These are phyloP conservation scores for Seminavis robusta DNA, from an alignment of 108 stramenopile species.

Conservation along the genomic window DNA sequence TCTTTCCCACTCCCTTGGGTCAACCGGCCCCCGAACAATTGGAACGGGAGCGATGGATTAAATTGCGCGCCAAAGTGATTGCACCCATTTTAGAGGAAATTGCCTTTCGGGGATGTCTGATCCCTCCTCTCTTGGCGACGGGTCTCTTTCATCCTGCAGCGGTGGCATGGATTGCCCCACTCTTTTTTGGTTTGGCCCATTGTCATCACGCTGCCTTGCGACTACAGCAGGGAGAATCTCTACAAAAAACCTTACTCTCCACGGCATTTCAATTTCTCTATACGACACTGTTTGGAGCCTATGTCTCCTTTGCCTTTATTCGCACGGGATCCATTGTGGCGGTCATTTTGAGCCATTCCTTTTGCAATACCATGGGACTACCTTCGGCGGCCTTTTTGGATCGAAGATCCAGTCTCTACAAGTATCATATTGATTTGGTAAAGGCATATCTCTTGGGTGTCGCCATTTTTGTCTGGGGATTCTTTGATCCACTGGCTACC, in stretches of 20 bases:
- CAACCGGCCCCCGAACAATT: too few relatives aligned
- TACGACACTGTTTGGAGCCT: slow-evolving; percentile 79
- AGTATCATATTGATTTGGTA: slow-evolving; percentile 38
- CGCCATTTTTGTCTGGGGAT: slow-evolving; percentile 24
- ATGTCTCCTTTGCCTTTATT: slow-evolving; percentile 63
- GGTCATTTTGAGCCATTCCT: slow-evolving; percentile 54
- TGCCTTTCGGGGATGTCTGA: slow-evolving; percentile 75
- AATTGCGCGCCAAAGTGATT: slow-evolving; percentile 49
- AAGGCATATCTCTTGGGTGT: slow-evolving; percentile 47
- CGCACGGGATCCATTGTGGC: slow-evolving; percentile 57
- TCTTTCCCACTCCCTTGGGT: too few relatives aligned
- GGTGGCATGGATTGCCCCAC: slow-evolving; percentile 34
- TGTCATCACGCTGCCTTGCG: slow-evolving; percentile 60
- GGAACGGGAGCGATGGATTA: slow-evolving; percentile 43
- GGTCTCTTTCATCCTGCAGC: slow-evolving; percentile 9
- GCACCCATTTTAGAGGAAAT: slow-evolving; percentile 81
- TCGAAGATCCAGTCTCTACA: slow-evolving; percentile 29
- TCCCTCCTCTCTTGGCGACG: slow-evolving; percentile 38
- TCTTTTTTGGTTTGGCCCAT: slow-evolving; percentile 85
- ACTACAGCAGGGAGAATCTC: slow-evolving; percentile 17
- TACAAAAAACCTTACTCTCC: slow-evolving; percentile 20
- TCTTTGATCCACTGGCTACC: too few relatives aligned
- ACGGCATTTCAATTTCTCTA: slow-evolving; percentile 70
- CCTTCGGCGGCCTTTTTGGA: slow-evolving; percentile 54
- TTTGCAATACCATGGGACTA: slow-evolving; percentile 84